Percentiles rank a stretch among this genome's conserved stretches.
Evolutionary conservation across 192 early-diverging fungal genomes (phyloP).

Genomic region (Gigaspora rosea): DNA sequence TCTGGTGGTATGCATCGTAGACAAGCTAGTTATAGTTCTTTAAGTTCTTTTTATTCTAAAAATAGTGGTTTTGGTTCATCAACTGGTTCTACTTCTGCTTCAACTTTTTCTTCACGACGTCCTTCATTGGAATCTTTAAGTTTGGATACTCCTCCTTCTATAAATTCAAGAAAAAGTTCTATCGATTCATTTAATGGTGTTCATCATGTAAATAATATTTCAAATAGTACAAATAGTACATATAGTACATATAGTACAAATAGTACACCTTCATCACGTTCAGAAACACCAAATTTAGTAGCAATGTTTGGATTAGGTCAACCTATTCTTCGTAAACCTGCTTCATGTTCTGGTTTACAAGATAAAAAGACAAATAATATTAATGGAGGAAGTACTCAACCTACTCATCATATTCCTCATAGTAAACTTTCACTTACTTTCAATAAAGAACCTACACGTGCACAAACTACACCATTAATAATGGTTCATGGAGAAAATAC

Average conservation of each 20-base stretch:
- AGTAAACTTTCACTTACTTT: conserved; percentile 21
- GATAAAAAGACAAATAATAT: background rate
- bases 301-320: conserved; percentile 22
- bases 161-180: conserved; percentile 32
- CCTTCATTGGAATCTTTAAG: conserved; percentile 30
- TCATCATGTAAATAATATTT: background rate
- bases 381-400: background rate
- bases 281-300: conserved; percentile 14
- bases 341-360: conserved; percentile 17
- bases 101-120: conserved; percentile 26
- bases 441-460: background rate
- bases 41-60: conserved; percentile 28
- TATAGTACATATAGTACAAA: too few species aligned
- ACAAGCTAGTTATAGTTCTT: conserved; percentile 27
- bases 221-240: background rate
- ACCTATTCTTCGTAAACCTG: conserved; percentile 33
- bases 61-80: conserved; percentile 13
- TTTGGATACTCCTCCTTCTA: conserved; percentile 30
- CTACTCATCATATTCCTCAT: background rate
- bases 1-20: background rate
- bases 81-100: background rate
- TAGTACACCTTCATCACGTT: background rate
- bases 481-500: conserved; percentile 32
- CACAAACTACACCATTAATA: conserved; percentile 10
- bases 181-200: conserved; percentile 24